Base-by-base conservation (phyloP, 805 yeast species). In the Suhomyces kilbournensis region DNA sequence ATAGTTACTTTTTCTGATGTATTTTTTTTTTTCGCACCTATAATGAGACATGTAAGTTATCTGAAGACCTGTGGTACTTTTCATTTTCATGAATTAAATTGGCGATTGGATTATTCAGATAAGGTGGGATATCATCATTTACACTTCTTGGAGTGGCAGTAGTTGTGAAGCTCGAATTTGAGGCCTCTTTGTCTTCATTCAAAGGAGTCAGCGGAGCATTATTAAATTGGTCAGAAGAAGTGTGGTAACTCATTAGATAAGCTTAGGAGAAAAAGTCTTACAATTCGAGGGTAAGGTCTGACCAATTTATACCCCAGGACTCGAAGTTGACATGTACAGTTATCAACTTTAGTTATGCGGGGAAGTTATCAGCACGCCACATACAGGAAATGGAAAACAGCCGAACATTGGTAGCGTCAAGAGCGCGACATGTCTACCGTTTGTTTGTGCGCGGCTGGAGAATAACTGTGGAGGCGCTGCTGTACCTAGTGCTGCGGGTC, bases 1-100 rank as follows among this genome's bases (percentile, higher is more conserved):
- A n/a, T 38, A n/a, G 23, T 19, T 17, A 19, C 9, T 38, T 38
- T 32, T n/a, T 32, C 17, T n/a, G 17, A n/a, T n/a, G 34, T 30
- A 14, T n/a, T 32, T 14, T n/a, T n/a, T 32, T n/a, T 32, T n/a
- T 32, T n/a, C n/a, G 35, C 9, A 6, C 35, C 17, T 51, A 61
- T 49, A 62, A 60, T 28, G 65, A 58, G 23, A 64, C 59, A 28
- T 57, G 59, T 51, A 65, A 60, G 52, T 65, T 65, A 53, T 65
- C 69, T 5, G 69, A 60, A 9, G 69, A 65, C 56, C 54, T 54
- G 52, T 65, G 61, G 51, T 56, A 64, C 53, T 55, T 59, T n/a
- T 61, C 63, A 50, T 55, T 58, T 17, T 61, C 64, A 26, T 48
- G 51, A n/a, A 57, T 61, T 39, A 55, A 52, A 23, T 53, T 55